These are phyloP conservation scores for Rhizopogon sp. DNA, from an alignment of 768 basidiomycete genomes.

Conservation along the genomic window DNA sequence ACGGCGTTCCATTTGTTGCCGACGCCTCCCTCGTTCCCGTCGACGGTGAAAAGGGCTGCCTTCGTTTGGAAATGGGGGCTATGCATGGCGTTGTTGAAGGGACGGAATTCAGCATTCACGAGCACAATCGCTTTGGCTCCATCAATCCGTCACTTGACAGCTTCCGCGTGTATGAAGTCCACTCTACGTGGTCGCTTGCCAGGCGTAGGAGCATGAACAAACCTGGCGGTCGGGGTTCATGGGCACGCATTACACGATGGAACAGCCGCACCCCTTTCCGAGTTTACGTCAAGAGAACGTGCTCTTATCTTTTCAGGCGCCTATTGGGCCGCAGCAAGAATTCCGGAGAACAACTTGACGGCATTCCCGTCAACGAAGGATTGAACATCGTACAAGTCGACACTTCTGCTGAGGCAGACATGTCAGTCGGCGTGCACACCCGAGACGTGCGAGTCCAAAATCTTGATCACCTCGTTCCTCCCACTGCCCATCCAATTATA, in stretches of 20 bases:
- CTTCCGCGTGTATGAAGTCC: slow-evolving; percentile 47
- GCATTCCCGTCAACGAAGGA: slow-evolving; percentile 32
- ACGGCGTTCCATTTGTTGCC: slow-evolving; percentile 48
- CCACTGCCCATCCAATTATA: slow-evolving; percentile 32
- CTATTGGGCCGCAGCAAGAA: slow-evolving; percentile 29
- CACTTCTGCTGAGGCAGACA: slow-evolving; percentile 39
- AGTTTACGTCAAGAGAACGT: slow-evolving; percentile 45
- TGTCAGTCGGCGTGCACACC: slow-evolving; percentile 42
- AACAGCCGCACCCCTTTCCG: slow-evolving; percentile 53
- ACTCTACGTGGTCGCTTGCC: slow-evolving; percentile 56
- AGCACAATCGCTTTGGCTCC: slow-evolving; percentile 57
- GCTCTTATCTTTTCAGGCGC: slow-evolving; percentile 42
- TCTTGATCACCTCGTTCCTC: slow-evolving; percentile 36
- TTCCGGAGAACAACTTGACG: slow-evolving; percentile 24
- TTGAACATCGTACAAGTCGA: slow-evolving; percentile 44
- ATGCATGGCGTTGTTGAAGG: slow-evolving; percentile 63
- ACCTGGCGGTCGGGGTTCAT: slow-evolving; percentile 36
- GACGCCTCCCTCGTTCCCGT: slow-evolving; percentile 46
- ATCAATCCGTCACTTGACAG: slow-evolving; percentile 48
- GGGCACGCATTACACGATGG: slow-evolving; percentile 52
- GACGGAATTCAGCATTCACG: slow-evolving; percentile 56
- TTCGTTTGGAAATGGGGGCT: slow-evolving; percentile 53
- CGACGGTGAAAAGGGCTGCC: slow-evolving; percentile 31
- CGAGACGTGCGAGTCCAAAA: slow-evolving; percentile 39
- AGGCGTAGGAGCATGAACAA: slow-evolving; percentile 31